Evolutionary conservation across 176 grass and related monocot species (phyloP).

Genomic region (Aegilops longissima): DNA sequence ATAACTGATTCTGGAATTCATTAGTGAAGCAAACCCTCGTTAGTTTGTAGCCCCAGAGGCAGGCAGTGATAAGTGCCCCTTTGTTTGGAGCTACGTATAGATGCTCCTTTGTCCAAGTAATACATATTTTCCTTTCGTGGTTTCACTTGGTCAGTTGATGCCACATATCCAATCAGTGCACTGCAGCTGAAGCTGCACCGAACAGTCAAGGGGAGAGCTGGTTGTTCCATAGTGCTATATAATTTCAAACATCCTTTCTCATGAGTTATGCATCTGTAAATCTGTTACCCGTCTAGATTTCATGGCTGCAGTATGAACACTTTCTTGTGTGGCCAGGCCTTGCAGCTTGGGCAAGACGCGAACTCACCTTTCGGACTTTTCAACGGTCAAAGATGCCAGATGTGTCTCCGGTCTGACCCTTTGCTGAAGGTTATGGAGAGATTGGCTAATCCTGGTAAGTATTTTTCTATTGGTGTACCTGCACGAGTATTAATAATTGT

Average conservation of each 20-base stretch:
- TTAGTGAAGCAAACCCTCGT: not conserved
- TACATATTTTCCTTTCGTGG: not conserved
- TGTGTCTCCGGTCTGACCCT: slow-evolving; percentile 93
- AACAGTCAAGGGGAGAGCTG: not conserved
- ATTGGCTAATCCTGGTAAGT: slow-evolving; percentile 85
- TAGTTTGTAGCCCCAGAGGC: not conserved
- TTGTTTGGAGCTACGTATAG: not conserved
- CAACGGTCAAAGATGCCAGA: slow-evolving; percentile 92
- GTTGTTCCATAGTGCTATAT: not conserved
- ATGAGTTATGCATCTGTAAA: not conserved
- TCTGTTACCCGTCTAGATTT: not conserved
- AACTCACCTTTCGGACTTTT: slow-evolving; percentile 71
- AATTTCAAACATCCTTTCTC: not conserved
- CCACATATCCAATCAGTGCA: not conserved
- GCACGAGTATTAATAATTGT: not conserved
- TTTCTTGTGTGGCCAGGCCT: slow-evolving; percentile 53
- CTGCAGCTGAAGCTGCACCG: not conserved
- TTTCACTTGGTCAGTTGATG: not conserved
- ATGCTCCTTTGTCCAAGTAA: not conserved
- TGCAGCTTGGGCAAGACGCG: slow-evolving; percentile 90
- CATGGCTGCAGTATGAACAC: slow-evolving; percentile 6
- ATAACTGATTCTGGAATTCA: not conserved
- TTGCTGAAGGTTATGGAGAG: slow-evolving; percentile 97
- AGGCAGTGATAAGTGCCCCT: not conserved
- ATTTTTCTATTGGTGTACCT: not conserved